Conservation (phyloP, 805 yeast genomes). For the Cyberlindnera bimundalis region DNA sequence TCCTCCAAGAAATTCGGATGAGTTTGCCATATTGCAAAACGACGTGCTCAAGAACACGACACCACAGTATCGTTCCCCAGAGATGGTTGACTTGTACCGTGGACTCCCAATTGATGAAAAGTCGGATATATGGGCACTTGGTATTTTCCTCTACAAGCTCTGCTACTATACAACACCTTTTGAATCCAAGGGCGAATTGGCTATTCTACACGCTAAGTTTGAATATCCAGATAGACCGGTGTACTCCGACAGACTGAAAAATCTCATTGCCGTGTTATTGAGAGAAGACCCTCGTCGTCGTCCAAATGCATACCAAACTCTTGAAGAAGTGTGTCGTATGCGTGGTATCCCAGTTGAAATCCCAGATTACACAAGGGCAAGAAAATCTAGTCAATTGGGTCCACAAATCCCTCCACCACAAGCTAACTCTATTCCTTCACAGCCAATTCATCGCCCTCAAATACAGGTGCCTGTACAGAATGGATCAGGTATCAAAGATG, state of each 20-base stretch:
- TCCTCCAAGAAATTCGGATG: constrained; percentile 61
- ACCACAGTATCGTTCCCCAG: constrained; percentile 83
- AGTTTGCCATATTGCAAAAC: constrained; percentile 54
- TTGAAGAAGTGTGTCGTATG: constrained; percentile 65
- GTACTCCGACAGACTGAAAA: constrained; percentile 60
- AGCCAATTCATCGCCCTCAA: not conserved
- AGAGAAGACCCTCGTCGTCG: constrained; percentile 65
- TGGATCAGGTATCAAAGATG: not conserved
- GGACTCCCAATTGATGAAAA: constrained; percentile 76
- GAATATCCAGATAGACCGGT: constrained; percentile 52
- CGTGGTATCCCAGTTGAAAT: constrained; percentile 46
- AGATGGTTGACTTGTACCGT: constrained; percentile 70
- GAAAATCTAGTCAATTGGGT: constrained; percentile 20
- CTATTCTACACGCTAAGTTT: constrained; percentile 55
- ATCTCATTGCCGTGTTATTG: constrained; percentile 57
- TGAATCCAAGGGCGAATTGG: constrained; percentile 61
- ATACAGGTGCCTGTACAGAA: not conserved
- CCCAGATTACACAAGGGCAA: constrained; percentile 34
- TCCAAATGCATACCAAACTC: constrained; percentile 68
- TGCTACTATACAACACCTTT: constrained; percentile 85
- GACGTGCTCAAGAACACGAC: constrained; percentile 79
- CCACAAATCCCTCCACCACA: constrained; percentile 6
- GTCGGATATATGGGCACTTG: constrained; percentile 84
- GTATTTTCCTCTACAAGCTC: constrained; percentile 70
- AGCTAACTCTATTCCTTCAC: not conserved